Percentiles rank a stretch among this genome's conserved stretches.
Evolutionary conservation across 2,329 filamentous ascomycete genomes (phyloP).

Genomic region (Calonectria pteridis): DNA sequence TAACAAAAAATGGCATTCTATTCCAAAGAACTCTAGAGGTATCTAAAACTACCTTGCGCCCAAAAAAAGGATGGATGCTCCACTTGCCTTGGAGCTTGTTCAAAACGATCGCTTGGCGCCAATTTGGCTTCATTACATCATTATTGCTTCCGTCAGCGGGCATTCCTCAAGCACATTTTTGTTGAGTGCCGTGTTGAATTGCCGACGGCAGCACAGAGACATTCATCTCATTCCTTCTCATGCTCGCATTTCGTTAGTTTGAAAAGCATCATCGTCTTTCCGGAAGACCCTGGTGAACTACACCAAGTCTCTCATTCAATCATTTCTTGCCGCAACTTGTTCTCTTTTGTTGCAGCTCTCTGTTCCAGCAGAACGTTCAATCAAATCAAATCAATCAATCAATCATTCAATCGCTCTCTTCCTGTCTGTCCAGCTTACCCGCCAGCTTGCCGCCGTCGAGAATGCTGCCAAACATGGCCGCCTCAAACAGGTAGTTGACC

Average conservation of each 20-base stretch:
- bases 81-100: not conserved
- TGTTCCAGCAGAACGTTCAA: not conserved
- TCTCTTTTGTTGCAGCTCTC: not conserved
- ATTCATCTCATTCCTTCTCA: not conserved
- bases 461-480: slow-evolving; percentile 50
- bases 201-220: not conserved
- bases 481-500: slow-evolving; percentile 48
- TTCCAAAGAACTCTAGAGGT: not conserved
- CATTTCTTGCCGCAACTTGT: not conserved
- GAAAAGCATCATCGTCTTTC: not conserved
- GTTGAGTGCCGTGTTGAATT: not conserved
- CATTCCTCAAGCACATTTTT: not conserved
- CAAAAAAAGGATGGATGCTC: not conserved
- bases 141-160: not conserved
- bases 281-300: not conserved
- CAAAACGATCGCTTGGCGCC: not conserved
- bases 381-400: not conserved
- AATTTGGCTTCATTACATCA: slow-evolving; percentile 2
- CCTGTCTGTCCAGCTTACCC: slow-evolving; percentile 46
- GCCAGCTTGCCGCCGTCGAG: slow-evolving; percentile 45
- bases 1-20: not conserved
- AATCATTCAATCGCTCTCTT: slow-evolving; percentile 9
- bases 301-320: not conserved
- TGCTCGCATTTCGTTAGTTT: not conserved
- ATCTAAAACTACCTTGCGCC: not conserved